A percentile compares a stretch with the other conserved stretches of the same genome.
phyloP scores from a whole-genome alignment of 805 yeast species.

The Metschnikowia gruessii region DNA sequence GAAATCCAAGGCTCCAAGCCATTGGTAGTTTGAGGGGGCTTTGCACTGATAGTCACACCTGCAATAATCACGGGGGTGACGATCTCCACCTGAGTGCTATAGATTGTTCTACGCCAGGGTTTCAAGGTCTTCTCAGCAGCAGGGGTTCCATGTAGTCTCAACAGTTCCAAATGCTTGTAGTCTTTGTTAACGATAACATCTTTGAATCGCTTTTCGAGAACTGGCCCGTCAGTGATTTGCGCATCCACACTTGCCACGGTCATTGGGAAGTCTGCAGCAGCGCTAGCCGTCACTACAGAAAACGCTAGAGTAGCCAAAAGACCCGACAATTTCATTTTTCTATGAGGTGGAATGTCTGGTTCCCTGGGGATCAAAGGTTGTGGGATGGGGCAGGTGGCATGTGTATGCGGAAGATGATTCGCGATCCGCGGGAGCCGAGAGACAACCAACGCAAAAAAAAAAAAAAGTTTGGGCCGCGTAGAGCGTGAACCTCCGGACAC shows the following conservation, averaged over 20 bases:
- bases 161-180: conserved; percentile 26
- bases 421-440: conserved; percentile 4
- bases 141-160: conserved; percentile 17
- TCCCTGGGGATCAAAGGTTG: not conserved
- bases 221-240: conserved; percentile 13
- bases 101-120: conserved; percentile 76
- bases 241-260: conserved; percentile 16
- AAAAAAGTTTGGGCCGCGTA: not conserved
- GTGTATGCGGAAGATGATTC: not conserved
- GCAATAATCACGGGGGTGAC: conserved; percentile 63
- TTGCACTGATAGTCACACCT: conserved; percentile 61
- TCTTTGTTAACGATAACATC: conserved; percentile 31
- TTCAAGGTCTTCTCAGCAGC: conserved; percentile 33
- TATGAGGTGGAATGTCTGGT: not conserved
- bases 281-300: not conserved
- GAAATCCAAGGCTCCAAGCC: conserved; percentile 81
- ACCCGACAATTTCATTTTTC: conserved; percentile 1
- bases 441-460: not conserved
- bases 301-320: conserved; percentile 4
- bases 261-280: not conserved
- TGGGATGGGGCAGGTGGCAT: not conserved
- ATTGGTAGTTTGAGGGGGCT: conserved; percentile 67
- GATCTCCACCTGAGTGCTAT: conserved; percentile 51
- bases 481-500: too few relatives aligned
- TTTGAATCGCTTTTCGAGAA: conserved; percentile 28